phyloP scores from a whole-genome alignment of 257 asterid species.

The Primulina eburnea region DNA sequence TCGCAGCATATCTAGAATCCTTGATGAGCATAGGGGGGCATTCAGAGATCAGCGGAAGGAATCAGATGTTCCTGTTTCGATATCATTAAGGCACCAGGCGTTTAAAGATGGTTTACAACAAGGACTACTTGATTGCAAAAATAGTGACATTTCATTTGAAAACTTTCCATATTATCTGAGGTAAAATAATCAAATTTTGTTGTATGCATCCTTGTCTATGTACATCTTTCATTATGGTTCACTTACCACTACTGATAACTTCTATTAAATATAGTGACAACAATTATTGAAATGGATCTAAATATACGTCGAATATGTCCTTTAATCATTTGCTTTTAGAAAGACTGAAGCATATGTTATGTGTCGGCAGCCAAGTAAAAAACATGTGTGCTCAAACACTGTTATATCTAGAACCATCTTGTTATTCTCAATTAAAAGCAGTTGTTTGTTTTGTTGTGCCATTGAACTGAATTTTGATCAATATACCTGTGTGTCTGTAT shows the following conservation, averaged over 20 bases:
- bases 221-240: conserved; percentile 11
- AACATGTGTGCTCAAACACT: not conserved
- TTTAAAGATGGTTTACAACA: conserved; percentile 65
- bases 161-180: conserved; percentile 85
- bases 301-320: conserved; percentile 2
- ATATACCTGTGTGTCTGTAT: not conserved
- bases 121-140: conserved; percentile 54
- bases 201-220: not conserved
- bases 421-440: not conserved
- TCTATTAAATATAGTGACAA: not conserved
- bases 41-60: conserved; percentile 47
- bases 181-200: conserved; percentile 34
- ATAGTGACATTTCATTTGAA: conserved; percentile 68
- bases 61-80: conserved; percentile 50
- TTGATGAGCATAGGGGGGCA: conserved; percentile 58
- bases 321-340: not conserved
- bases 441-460: not conserved
- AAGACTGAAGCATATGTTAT: conserved; percentile 12
- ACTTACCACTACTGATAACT: conserved; percentile 2
- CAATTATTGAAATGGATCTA: not conserved
- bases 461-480: not conserved
- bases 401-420: not conserved
- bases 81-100: conserved; percentile 61
- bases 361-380: conserved; percentile 1
- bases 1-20: conserved; percentile 50